Base-by-base conservation (phyloP, 495 filamentous ascomycete species). In the Xylaria palmicola region DNA sequence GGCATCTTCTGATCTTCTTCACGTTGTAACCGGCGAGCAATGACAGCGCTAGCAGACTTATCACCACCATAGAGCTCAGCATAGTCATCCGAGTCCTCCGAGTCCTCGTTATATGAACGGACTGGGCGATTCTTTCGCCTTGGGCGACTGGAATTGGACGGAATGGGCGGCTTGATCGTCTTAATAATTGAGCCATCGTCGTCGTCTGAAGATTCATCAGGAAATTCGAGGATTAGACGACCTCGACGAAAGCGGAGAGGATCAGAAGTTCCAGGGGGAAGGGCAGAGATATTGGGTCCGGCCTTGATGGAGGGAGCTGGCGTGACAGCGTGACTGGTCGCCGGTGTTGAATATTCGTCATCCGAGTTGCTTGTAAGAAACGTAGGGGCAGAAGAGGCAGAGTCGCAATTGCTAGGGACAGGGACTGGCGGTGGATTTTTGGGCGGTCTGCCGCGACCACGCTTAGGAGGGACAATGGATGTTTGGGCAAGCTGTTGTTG, bases 331-430 rank as follows among this genome's bases (percentile, higher is more conserved):
- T 84, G 80, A 69, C 90, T 94, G 12, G 91, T 96, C 20, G 85
- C 87, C 8, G 91, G 90, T 4, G 92, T 96, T 41, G 85, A 86
- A 65, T 83, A 86, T 27, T 84, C 86, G 51, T 80, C 85, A 6
- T 79, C 84, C 1, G 81, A 82, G 39, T 81, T 76, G 15, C 61
- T 70, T 13, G 77, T 68, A 40, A 68, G 60, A 0, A 73, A 71
- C 6, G 81, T 81, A 7, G 72, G 63, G 1, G 68, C 68, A 0
- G 76, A 72, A 8, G 81, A 80, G 8, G 74, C 60, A 30, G 66
- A 63, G 45, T 58, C 53, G 51, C 63, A 61, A 19, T 19, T 40
- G 26, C 47, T 44, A 17, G 27, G 17, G 3, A 27, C 27, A 20
- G 27, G 27, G 30, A 44, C 13, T n/a, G 19, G 9, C 20, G 39